phyloP scores from a whole-genome alignment of 768 basidiomycete genomes.

The Cubamyces sp. region DNA sequence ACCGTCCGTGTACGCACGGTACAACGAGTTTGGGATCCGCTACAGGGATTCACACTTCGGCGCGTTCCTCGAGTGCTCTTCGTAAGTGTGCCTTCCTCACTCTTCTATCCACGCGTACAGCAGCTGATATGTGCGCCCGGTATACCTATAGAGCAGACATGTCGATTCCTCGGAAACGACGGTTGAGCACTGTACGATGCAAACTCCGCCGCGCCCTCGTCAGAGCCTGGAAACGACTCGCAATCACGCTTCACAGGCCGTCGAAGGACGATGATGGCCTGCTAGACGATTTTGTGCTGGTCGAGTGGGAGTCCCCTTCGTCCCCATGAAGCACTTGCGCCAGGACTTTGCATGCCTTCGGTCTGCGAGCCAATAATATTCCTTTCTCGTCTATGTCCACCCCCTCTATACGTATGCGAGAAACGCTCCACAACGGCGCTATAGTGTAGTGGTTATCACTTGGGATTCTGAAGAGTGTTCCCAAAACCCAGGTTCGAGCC shows the following conservation, averaged over 20 bases:
- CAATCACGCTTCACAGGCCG: not conserved
- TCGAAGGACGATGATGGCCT: not conserved
- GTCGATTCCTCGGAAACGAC: not conserved
- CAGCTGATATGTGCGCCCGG: not conserved
- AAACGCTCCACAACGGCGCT: conserved; percentile 5
- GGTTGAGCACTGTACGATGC: not conserved
- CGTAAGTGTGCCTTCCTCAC: not conserved
- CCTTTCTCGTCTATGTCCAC: too few relatives aligned
- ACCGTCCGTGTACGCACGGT: not conserved
- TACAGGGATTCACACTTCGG: not conserved
- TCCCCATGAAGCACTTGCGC: not conserved
- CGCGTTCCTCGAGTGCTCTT: not conserved
- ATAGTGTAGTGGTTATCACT: conserved; percentile 28
- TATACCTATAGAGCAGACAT: not conserved
- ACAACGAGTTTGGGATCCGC: not conserved
- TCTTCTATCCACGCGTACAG: too few relatives aligned
- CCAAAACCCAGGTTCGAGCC: conserved; percentile 26
- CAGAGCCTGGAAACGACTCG: conserved; percentile 7
- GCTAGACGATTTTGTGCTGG: conserved; percentile 16
- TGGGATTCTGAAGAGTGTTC: conserved; percentile 26
- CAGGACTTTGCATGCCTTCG: too few relatives aligned
- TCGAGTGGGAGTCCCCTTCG: not conserved
- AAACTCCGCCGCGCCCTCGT: conserved; percentile 4
- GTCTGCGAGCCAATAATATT: too few relatives aligned
- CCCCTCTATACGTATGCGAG: too few relatives aligned